A percentile compares a stretch with the other conserved stretches of the same genome.
These are phyloP conservation scores for Peniophora sp. DNA, from an alignment of 1,284 basidiomycete species.

Conservation along the genomic window DNA sequence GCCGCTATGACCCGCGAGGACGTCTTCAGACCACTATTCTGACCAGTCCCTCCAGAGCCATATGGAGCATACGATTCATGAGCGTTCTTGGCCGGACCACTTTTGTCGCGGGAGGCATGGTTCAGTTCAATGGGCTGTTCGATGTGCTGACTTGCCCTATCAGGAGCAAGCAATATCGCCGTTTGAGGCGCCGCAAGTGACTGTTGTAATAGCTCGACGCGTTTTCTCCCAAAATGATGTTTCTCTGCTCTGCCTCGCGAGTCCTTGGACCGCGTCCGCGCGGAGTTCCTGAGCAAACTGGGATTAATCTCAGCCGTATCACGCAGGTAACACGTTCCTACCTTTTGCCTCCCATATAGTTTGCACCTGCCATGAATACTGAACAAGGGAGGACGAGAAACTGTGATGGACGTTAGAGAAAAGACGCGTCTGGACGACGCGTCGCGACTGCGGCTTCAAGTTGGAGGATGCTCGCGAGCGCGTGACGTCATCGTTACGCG, in stretches of 20 bases:
- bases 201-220: slow-evolving; percentile 42
- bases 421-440: no score
- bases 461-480: background rate
- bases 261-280: slow-evolving; percentile 46
- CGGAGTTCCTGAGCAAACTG: slow-evolving; percentile 34
- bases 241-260: slow-evolving; percentile 39
- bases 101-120: background rate
- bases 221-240: slow-evolving; percentile 45
- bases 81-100: background rate
- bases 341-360: slow-evolving; percentile 59
- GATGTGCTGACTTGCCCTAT: background rate
- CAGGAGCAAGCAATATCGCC: background rate
- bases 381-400: background rate
- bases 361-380: slow-evolving; percentile 41
- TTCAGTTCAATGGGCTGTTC: background rate
- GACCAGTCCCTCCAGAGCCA: background rate
- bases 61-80: background rate
- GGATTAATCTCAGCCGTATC: background rate
- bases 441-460: no score
- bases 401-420: background rate
- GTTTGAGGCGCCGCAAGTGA: slow-evolving; percentile 13
- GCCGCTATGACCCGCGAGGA: background rate
- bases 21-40: background rate
- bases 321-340: slow-evolving; percentile 13
- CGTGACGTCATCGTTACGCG: background rate